Base-by-base conservation (phyloP, 1,284 basidiomycete genomes). In the Peniophora sp. region DNA sequence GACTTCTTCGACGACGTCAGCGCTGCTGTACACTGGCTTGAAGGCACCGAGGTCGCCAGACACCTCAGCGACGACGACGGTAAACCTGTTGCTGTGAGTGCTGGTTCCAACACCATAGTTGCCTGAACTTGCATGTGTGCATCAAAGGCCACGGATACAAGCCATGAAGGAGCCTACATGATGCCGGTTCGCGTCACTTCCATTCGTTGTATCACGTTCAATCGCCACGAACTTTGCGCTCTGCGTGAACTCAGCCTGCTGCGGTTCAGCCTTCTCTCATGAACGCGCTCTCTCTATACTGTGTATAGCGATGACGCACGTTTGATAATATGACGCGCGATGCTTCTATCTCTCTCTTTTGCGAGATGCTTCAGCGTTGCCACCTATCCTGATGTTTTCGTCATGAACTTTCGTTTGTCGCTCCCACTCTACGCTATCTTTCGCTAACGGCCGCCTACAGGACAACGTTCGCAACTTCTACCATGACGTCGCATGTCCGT, bases 381-480 rank as follows among this genome's bases (percentile, higher is more conserved):
- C 27, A 6, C 27, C 27, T 32, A 32, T 32, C 12, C 27, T 32
- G 27, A 32, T 32, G 27, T 34, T 17, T 41, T 11, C 36, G 27
- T 15, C 22, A 42, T 47, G 48, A 42, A 43, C 43, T 47, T 54
- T 53, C 50, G 50, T 47, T 47, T 54, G 41, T 20, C 47, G 48
- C 34, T 49, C n/a, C 34, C 22, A 32, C 27, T 47, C 17, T 52
- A 46, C 41, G 53, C 48, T 52, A 17, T 51, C 52, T 32, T 32
- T 32, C n/a, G 27, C 27, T 32, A 5, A 32, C 27, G 27, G 27
- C 27, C 27, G 27, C 27, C 27, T 34, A 18, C 34, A 50, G 78
- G 70, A 73, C 15, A 73, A 75, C 56, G 62, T 82, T 51, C 67
- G 64, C 53, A 55, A 62, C 18, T 85, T 76, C 61, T 85, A 76